Conservation (phyloP, 192 early-diverging fungal species). For the Linnemannia schmuckeri region DNA sequence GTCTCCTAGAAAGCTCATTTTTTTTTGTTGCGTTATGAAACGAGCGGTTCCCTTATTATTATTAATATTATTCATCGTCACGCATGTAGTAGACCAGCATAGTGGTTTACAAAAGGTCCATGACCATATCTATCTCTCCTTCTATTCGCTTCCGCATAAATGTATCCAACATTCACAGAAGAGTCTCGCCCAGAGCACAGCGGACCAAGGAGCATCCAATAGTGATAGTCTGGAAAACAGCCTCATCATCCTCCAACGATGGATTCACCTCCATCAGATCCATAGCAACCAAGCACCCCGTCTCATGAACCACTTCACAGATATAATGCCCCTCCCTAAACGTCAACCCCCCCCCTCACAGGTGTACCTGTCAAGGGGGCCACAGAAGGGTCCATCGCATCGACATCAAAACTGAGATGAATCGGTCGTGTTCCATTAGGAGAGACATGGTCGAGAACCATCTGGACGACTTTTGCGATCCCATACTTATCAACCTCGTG, state of each 20-base stretch:
- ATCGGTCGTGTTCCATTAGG: constrained; percentile 74
- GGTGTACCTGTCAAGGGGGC: constrained; percentile 94
- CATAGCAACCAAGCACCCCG: constrained; percentile 84
- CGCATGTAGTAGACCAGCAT: no score
- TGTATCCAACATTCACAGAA: constrained; percentile 34
- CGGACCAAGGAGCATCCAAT: constrained; percentile 89
- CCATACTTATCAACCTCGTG: constrained; percentile 92
- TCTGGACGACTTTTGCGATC: constrained; percentile 89
- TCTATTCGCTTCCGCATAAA: neutral
- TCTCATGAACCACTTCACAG: constrained; percentile 86
- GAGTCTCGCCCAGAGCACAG: constrained; percentile 82
- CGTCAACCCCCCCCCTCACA: constrained; percentile 88
- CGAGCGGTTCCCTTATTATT: no score
- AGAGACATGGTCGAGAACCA: constrained; percentile 89
- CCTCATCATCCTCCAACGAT: constrained; percentile 76
- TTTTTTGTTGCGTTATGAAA: no score
- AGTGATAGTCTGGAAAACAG: constrained; percentile 82
- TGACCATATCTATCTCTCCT: neutral
- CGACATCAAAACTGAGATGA: constrained; percentile 93
- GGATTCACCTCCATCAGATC: constrained; percentile 97
- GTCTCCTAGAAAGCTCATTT: no score
- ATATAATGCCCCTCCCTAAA: constrained; percentile 97
- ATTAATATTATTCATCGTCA: no score
- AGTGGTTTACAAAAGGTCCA: neutral
- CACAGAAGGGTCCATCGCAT: constrained; percentile 91